Conservation (phyloP, 768 basidiomycete species). For the Paxillus involutus region DNA sequence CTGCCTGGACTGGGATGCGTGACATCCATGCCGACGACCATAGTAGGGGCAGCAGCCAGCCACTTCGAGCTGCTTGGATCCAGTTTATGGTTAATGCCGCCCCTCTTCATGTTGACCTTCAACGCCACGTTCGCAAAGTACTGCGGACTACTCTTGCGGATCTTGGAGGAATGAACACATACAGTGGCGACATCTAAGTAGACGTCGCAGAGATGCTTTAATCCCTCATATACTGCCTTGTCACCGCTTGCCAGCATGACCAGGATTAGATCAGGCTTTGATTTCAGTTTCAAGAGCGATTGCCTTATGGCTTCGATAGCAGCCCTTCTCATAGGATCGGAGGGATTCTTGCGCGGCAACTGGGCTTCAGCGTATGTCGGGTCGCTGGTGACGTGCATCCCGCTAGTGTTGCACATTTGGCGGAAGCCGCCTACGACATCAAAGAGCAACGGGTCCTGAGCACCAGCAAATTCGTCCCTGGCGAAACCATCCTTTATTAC, state of each 20-base stretch:
- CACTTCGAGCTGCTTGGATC: constrained; percentile 37
- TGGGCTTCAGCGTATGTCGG: constrained; percentile 34
- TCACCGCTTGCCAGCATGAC: constrained; percentile 49
- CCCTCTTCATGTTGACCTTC: constrained; percentile 57
- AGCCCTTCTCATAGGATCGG: constrained; percentile 52
- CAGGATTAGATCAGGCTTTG: constrained; percentile 44
- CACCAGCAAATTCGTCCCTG: constrained; percentile 58
- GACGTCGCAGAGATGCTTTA: constrained; percentile 54
- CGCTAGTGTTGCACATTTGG: constrained; percentile 60
- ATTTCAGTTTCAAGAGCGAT: constrained; percentile 35
- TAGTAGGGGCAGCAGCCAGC: constrained; percentile 42
- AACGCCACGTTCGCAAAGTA: constrained; percentile 57
- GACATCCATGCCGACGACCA: constrained; percentile 62
- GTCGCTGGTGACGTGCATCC: constrained; percentile 50
- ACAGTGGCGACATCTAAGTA: constrained; percentile 56
- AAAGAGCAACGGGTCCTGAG: constrained; percentile 53
- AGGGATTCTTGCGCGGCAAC: constrained; percentile 50
- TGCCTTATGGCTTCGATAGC: constrained; percentile 49
- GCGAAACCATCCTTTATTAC: constrained; percentile 58
- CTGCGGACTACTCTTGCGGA: constrained; percentile 60
- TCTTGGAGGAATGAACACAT: constrained; percentile 71
- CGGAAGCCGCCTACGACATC: constrained; percentile 51
- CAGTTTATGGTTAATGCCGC: constrained; percentile 51
- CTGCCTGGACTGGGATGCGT: constrained; percentile 81
- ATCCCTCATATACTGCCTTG: constrained; percentile 48